Base-by-base conservation (phyloP, 495 filamentous ascomycete species). In the Aspergillus saccharolyticus region DNA sequence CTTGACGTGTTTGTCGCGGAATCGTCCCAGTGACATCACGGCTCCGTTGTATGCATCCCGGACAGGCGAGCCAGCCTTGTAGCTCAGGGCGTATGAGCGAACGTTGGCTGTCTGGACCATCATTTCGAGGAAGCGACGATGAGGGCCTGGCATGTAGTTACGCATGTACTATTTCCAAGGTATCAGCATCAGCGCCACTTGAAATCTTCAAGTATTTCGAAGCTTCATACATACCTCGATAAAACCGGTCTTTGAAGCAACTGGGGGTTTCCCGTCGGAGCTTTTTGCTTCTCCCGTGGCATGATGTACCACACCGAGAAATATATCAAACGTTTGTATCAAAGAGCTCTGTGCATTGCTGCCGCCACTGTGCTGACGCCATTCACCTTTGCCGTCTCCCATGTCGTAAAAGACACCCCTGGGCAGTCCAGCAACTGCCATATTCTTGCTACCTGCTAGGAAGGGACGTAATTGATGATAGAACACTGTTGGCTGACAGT, bases 271-370 rank as follows among this genome's bases (percentile, higher is more conserved):
- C 10, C 51, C 50, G 16, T 55, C 54, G n/a, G 77, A 42, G 33
- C 33, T 12, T 63, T 70, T 70, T 63, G 83, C 83, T 52, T 86
- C 83, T 19, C 91, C 94, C 0, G 92, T 97, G 1, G 93, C 90
- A 2, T 86, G 80, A 64, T 98, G 94, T 54, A 90, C 86, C 28
- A 98, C 81, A 2, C 91, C 91, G 8, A 98, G 79, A 30, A 93
- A 83, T 49, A 96, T 80, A 72, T 98, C 94, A 65, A 96, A 88
- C 58, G 95, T 89, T 64, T 96, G 92, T 60, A 98, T 91, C 24
- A 97, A 70, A 3, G 90, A 94, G 74, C 89, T 93, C 69, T 98
- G 94, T 0, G 90, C 93, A 68, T 97, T 97, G 66, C 89, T 95
- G 0, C 94, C 94, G 22, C 94, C 94, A 44, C 88, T 84, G 63